Conservation (phyloP, 192 early-diverging fungal genomes). For the Glomus cerebriforme region DNA sequence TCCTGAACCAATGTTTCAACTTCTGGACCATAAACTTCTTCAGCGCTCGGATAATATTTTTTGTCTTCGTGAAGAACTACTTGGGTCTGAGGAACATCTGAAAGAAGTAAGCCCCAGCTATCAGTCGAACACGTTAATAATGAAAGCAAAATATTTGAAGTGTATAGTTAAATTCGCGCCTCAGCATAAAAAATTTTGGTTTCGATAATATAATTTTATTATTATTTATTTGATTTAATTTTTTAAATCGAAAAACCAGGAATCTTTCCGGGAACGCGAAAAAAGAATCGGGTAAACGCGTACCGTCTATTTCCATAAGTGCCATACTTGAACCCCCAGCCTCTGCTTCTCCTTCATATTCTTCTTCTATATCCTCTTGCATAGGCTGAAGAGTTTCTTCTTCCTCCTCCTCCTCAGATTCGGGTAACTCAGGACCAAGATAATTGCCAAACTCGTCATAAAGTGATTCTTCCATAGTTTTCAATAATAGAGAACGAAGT, state of each 20-base stretch:
- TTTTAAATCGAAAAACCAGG: background rate
- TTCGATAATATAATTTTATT: background rate
- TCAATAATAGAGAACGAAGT: background rate
- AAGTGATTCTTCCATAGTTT: slow-evolving; percentile 72
- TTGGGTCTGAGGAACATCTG: slow-evolving; percentile 67
- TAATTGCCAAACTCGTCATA: slow-evolving; percentile 99
- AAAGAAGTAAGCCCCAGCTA: slow-evolving; percentile 19
- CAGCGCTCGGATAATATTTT: slow-evolving; percentile 96
- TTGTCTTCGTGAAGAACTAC: slow-evolving; percentile 98
- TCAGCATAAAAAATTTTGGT: background rate
- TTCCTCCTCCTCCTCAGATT: slow-evolving; percentile 63
- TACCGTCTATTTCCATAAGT: slow-evolving; percentile 72
- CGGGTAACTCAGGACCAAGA: slow-evolving; percentile 92
- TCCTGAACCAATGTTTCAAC: slow-evolving; percentile 97
- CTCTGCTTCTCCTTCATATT: slow-evolving; percentile 51
- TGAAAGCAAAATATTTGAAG: background rate
- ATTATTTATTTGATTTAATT: background rate
- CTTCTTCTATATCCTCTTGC: slow-evolving; percentile 35
- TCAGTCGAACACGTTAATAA: slow-evolving; percentile 20
- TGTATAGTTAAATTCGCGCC: slow-evolving; percentile 19
- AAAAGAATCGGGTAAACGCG: background rate
- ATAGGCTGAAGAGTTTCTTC: slow-evolving; percentile 37
- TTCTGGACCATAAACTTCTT: slow-evolving; percentile 92
- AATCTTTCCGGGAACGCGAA: background rate
- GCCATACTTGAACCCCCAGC: slow-evolving; percentile 44